These are phyloP conservation scores for Amaranthus cruentus DNA, from an alignment of 148 eudicot genomes.

Conservation along the genomic window DNA sequence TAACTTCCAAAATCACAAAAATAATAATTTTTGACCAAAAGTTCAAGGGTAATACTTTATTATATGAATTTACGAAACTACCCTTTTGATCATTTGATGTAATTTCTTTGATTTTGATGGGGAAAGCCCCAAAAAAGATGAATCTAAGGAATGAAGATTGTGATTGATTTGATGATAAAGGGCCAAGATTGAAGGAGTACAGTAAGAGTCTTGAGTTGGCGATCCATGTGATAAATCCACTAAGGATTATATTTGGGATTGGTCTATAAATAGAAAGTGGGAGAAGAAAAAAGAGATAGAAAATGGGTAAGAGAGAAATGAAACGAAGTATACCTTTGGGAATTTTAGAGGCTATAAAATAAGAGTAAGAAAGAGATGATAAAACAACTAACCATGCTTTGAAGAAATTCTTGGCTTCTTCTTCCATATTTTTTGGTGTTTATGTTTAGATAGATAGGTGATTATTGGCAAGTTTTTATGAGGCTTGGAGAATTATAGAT, in stretches of 20 bases:
- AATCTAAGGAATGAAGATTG: slow-evolving; percentile 25
- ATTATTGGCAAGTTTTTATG: not conserved
- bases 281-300: slow-evolving; percentile 50
- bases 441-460: not conserved
- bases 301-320: slow-evolving; percentile 51
- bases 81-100: not conserved
- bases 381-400: slow-evolving; percentile 27
- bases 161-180: slow-evolving; percentile 20
- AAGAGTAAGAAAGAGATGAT: slow-evolving; percentile 41
- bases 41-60: slow-evolving; percentile 14
- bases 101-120: slow-evolving; percentile 29
- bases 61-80: not conserved
- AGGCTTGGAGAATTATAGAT: not conserved
- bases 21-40: slow-evolving; percentile 9
- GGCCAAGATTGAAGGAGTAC: slow-evolving; percentile 27
- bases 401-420: slow-evolving; percentile 31
- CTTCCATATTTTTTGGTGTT: slow-evolving; percentile 14
- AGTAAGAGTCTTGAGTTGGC: slow-evolving; percentile 33
- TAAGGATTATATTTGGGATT: slow-evolving; percentile 31
- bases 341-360: slow-evolving; percentile 43
- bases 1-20: slow-evolving; percentile 3
- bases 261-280: slow-evolving; percentile 47
- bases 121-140: slow-evolving; percentile 43
- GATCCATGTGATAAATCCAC: slow-evolving; percentile 77
- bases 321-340: slow-evolving; percentile 44